A percentile compares a stretch with the other conserved stretches of the same genome.
Evolutionary conservation across 1,284 basidiomycete genomes (phyloP).

Genomic region (Leccinum pallidistipes): DNA sequence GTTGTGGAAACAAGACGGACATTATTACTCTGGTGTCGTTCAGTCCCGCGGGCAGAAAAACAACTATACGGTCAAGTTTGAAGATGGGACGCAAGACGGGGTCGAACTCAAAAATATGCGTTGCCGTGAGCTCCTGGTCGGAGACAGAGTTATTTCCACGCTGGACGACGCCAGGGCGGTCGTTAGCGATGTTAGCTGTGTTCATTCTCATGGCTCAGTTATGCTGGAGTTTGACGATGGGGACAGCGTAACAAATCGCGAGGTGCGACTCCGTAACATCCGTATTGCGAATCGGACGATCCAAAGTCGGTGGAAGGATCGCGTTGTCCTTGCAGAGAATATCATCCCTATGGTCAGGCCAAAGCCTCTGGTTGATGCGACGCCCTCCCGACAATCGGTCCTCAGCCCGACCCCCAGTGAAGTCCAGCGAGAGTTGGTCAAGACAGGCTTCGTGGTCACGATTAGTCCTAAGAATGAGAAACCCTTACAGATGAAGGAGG

Average conservation of each 20-base stretch:
- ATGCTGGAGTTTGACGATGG: constrained; percentile 43
- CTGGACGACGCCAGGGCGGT: constrained; percentile 32
- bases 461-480: constrained; percentile 37
- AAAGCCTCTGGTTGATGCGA: constrained; percentile 34
- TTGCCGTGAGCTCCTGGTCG: constrained; percentile 45
- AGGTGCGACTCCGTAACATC: constrained; percentile 38
- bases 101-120: constrained; percentile 59
- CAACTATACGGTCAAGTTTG: constrained; percentile 56
- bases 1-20: constrained; percentile 57
- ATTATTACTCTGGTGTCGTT: constrained; percentile 63
- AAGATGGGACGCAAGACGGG: constrained; percentile 50
- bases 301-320: constrained; percentile 52
- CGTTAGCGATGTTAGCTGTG: constrained; percentile 39
- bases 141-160: constrained; percentile 54
- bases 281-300: constrained; percentile 51
- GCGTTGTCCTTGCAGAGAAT: constrained; percentile 40
- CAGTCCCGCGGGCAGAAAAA: constrained; percentile 33
- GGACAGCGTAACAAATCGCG: constrained; percentile 30
- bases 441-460: constrained; percentile 52
- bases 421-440: constrained; percentile 41
- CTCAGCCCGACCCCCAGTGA: constrained; percentile 34
- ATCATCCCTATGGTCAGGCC: constrained; percentile 44
- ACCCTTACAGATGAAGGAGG: constrained; percentile 37
- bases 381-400: constrained; percentile 45
- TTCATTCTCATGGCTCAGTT: constrained; percentile 37